Conservation (phyloP, 495 filamentous ascomycete species). For the Aspergillus heteromorphus region DNA sequence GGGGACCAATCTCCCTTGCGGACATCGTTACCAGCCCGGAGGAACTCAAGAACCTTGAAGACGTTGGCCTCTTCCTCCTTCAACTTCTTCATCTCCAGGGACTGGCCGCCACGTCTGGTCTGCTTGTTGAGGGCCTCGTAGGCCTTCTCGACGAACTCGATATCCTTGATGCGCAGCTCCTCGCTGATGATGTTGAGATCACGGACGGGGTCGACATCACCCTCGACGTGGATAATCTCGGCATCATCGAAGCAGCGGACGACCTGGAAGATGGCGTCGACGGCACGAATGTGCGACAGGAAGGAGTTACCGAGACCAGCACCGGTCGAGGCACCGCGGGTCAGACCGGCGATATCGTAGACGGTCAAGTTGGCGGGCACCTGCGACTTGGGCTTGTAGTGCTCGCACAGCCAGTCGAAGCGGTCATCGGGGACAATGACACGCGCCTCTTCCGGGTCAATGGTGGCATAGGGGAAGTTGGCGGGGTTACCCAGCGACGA, state of each 20-base stretch:
- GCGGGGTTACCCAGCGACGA: slow-evolving; percentile 96
- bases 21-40: slow-evolving; percentile 87
- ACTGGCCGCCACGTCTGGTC: slow-evolving; percentile 89
- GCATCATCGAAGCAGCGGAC: slow-evolving; percentile 99
- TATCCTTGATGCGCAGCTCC: slow-evolving; percentile 96
- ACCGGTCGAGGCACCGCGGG: slow-evolving; percentile 92
- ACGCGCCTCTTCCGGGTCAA: slow-evolving; percentile 96
- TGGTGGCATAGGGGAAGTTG: slow-evolving; percentile 99
- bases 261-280: slow-evolving; percentile 99
- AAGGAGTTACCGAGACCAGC: slow-evolving; percentile 97
- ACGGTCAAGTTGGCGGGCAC: slow-evolving; percentile 97
- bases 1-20: slow-evolving; percentile 82
- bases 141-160: slow-evolving; percentile 96
- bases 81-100: slow-evolving; percentile 95
- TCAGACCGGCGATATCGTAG: slow-evolving; percentile 98
- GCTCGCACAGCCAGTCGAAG: slow-evolving; percentile 90
- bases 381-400: slow-evolving; percentile 93
- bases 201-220: slow-evolving; percentile 90
- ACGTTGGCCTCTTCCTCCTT: slow-evolving; percentile 92
- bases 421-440: slow-evolving; percentile 96
- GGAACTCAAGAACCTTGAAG: slow-evolving; percentile 73
- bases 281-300: slow-evolving; percentile 96
- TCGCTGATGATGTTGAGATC: slow-evolving; percentile 96
- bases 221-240: slow-evolving; percentile 99
- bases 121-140: slow-evolving; percentile 85